Evolutionary conservation across 176 grass and related monocot genomes (phyloP).

Genomic region (Alopecurus myosuroides): DNA sequence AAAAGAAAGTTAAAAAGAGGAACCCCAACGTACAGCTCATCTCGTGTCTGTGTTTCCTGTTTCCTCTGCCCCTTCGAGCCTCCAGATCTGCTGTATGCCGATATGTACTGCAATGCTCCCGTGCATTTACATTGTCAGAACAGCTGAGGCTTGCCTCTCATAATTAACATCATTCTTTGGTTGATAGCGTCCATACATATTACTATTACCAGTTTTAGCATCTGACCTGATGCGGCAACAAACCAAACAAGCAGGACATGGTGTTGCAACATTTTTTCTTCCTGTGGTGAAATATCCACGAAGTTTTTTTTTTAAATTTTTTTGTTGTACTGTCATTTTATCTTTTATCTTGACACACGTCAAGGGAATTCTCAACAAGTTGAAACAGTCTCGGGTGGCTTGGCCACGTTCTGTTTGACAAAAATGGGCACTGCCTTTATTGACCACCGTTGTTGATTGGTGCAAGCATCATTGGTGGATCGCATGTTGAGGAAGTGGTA

Average conservation of each 20-base stretch:
- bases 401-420: not conserved
- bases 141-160: conserved; percentile 27
- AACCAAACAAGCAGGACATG: not conserved
- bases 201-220: not conserved
- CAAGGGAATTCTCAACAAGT: not conserved
- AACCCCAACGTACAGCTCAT: conserved; percentile 1
- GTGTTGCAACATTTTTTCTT: not conserved
- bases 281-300: not conserved
- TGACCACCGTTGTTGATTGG: not conserved
- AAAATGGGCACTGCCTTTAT: not conserved
- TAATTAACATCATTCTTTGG: conserved; percentile 39
- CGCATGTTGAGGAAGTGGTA: not conserved
- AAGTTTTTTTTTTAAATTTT: not conserved
- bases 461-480: not conserved
- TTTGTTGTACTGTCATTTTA: not conserved
- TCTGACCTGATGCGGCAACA: not conserved
- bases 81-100: conserved; percentile 17
- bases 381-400: not conserved
- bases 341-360: not conserved
- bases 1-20: conserved; percentile 19
- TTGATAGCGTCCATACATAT: not conserved
- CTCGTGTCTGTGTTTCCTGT: not conserved
- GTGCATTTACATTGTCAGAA: conserved; percentile 8
- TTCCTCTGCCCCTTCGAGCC: conserved; percentile 18
- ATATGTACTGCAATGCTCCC: conserved; percentile 3